phyloP scores from a whole-genome alignment of 1,139 yeast species.

The Pichia terricola region DNA sequence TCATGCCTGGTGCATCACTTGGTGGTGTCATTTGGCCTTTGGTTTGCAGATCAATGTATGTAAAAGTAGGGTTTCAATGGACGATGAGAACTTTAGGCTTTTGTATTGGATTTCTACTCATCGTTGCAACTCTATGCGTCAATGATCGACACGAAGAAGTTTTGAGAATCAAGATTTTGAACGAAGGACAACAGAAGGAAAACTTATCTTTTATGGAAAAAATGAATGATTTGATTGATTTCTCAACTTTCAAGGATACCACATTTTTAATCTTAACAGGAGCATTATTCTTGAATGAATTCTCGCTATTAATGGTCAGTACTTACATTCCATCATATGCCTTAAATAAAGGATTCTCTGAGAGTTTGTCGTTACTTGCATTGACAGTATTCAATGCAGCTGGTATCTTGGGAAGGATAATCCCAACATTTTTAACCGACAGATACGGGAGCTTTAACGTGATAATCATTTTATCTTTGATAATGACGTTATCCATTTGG shows the following conservation, averaged over 20 bases:
- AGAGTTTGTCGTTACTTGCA: constrained; percentile 41
- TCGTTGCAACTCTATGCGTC: constrained; percentile 32
- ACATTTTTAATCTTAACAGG: constrained; percentile 17
- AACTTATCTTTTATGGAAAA: constrained; percentile 11
- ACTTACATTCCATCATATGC: constrained; percentile 53
- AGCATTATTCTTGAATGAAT: constrained; percentile 32
- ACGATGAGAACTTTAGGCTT: constrained; percentile 50
- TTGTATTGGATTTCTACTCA: constrained; percentile 34
- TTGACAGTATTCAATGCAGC: constrained; percentile 50
- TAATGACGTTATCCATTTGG: constrained; percentile 31
- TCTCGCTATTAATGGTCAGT: constrained; percentile 41
- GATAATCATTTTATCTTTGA: constrained; percentile 33
- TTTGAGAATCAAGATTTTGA: background rate
- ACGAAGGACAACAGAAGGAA: constrained; percentile 4
- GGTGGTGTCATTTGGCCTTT: constrained; percentile 62
- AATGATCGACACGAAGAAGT: constrained; percentile 33
- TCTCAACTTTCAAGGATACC: constrained; percentile 19
- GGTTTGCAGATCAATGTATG: constrained; percentile 43
- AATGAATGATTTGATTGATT: constrained; percentile 18
- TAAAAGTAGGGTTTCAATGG: constrained; percentile 49
- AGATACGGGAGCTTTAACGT: constrained; percentile 51
- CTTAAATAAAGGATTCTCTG: constrained; percentile 41
- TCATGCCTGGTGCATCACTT: constrained; percentile 54
- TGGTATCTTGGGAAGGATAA: constrained; percentile 49
- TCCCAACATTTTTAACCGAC: constrained; percentile 48